Evolutionary conservation across 139 green algal genomes (phyloP), one percentile per base, ranked within the genome.

Genomic region (Chlamydomonas sphaeroides): DNA sequence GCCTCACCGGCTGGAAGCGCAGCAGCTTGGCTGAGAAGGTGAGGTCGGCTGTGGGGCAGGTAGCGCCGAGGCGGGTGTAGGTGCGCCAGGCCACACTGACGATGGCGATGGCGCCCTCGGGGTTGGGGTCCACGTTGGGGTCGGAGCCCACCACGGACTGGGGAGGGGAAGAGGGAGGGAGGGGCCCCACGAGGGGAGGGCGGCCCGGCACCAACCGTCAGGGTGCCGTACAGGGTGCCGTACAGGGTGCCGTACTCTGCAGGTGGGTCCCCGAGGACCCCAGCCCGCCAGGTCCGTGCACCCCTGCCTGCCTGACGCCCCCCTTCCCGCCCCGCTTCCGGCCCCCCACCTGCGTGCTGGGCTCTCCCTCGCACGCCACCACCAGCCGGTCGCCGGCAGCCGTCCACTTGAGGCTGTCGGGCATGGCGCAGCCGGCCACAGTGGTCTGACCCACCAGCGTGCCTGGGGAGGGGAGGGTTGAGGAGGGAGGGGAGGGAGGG

Each of bases 331-430:
- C 5, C 15, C 8, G 20, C n/a, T 17, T 8, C 62, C 62, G 20
- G n/a, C 62, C 39, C 7, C 74, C 3, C 45, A 71, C 76, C 76
- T 83, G 76, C 14, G 76, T 83, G 26, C 62, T 30, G 32, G 76
- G 76, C 63, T 83, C 76, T 6, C 76, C 76, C 63, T 83, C 76
- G 63, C 76, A 83, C n/a, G 76, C 76, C 15, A 83, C 36, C 6
- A 74, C 25, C 11, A 83, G 38, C 28, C 62, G 62, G 36, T 39
- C 10, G 62, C 76, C 76, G 35, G 65, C 63, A 30, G 36, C 38
- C 10, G 48, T 70, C 73, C 73, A 80, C 17, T 8, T 3, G 4
- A 80, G 10, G 18, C 30, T 49, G 38, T 80, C 73, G n/a, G 73
- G 73, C 73, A 80, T 80, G 38, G 73, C 45, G 73, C 73, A 80